Conservation (phyloP, 1,284 basidiomycete species). For the Fomitopsis betulina region DNA sequence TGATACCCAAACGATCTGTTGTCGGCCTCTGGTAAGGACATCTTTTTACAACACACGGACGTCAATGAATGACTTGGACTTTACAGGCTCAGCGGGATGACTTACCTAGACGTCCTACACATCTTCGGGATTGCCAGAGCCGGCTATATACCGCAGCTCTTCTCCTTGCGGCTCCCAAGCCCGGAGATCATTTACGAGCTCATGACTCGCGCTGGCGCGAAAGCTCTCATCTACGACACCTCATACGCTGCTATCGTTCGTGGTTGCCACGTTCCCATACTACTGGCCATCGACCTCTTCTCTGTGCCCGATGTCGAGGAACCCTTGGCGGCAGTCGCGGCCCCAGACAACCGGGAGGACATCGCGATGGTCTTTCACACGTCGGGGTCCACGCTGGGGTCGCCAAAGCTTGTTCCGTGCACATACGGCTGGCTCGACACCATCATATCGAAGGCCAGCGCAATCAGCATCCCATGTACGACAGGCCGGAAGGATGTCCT, state of each 20-base stretch:
- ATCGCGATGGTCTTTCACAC: slow-evolving; percentile 69
- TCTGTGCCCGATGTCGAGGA: slow-evolving; percentile 15
- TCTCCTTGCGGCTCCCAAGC: slow-evolving; percentile 66
- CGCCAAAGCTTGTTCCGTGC: slow-evolving; percentile 27
- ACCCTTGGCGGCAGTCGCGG: slow-evolving; percentile 17
- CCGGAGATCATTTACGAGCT: slow-evolving; percentile 64
- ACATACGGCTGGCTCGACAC: slow-evolving; percentile 24
- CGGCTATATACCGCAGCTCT: slow-evolving; percentile 66
- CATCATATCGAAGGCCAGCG: slow-evolving; percentile 22
- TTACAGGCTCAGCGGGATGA: slow-evolving; percentile 59
- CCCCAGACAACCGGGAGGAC: slow-evolving; percentile 28
- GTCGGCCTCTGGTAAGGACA: slow-evolving; percentile 60
- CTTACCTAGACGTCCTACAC: slow-evolving; percentile 61
- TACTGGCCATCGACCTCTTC: slow-evolving; percentile 37
- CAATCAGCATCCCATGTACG: slow-evolving; percentile 16
- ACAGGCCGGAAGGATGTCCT: slow-evolving; percentile 51
- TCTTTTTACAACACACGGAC: background rate
- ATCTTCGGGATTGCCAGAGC: slow-evolving; percentile 69
- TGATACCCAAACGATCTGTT: slow-evolving; percentile 47
- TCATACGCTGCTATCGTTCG: slow-evolving; percentile 35
- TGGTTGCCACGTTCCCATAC: slow-evolving; percentile 45
- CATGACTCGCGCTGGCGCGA: slow-evolving; percentile 49
- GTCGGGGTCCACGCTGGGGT: slow-evolving; percentile 61
- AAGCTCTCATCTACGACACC: slow-evolving; percentile 57
- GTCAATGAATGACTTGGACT: slow-evolving; percentile 1